Base-by-base conservation (phyloP, 257 asterid species). In the Oldenlandia corymbosa region DNA sequence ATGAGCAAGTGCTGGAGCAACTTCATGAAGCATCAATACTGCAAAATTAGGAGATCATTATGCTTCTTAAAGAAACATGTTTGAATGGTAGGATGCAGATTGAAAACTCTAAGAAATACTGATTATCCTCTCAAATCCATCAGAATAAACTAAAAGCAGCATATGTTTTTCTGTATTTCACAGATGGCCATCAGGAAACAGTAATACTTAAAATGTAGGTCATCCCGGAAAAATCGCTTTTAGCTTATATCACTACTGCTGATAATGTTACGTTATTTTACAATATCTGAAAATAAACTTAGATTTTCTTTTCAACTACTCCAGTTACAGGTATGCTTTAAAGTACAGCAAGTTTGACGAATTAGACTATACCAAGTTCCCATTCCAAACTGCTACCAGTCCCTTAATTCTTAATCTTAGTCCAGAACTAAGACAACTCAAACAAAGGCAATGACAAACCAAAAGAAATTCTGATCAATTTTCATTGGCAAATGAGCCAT, bases 11-110 rank as follows among this genome's bases (percentile, higher is more conserved):
- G 75, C 86, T 57, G 85, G 81, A 60, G 78, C 72, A 53, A 74
- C 79, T 77, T 87, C 91, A 59, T 82, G 91, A 68, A 84, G 80
- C 82, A 80, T 70, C 79, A 79, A 49, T 59, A 85, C 88, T 87
- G 85, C 82, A 73, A 81, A 69, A 67, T 68, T 71, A 24, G 67
- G 34, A n/a, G 56, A 68, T 73, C 61, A 3, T 68, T 46, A 56
- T 46, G 47, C 28, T 47, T 62, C 65, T 24, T 26, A 18, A 28
- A n/a, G 63, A 7, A 20, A 13, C 10, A 54, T n/a, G 36, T 23
- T 34, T 9, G 41, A 0, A 16, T 57, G 62, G 37, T 57, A 3
- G 20, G 27, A 17, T 32, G 45, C 62, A 31, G 42, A 55, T 17
- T 14, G 42, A 55, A 41, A 30, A 23, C 21, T 3, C 18, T 2